Evolutionary conservation across 331 rosid species (phyloP), one percentile per base, ranked within the genome.

Genomic region (Malus hybrid): DNA sequence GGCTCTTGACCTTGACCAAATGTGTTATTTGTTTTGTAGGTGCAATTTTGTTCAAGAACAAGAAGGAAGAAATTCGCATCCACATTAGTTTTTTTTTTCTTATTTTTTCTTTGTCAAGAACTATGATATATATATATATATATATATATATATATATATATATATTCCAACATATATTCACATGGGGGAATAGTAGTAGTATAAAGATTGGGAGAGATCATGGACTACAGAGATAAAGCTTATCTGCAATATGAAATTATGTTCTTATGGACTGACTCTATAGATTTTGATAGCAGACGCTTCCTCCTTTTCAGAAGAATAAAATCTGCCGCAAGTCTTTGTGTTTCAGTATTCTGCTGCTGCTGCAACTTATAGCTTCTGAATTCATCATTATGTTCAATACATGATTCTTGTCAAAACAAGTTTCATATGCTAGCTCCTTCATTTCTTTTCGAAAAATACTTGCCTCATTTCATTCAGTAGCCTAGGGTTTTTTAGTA

Each of bases 271-370:
- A 80, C 80, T 48, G 2, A 2, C 64, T 48, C 29, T 8, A 62
- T 57, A 60, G 16, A 46, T 69, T 50, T 57, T 15, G 67, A 72
- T 36, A 55, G 27, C 39, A 39, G 65, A 61, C 79, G 48, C 28
- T 80, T 27, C 39, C 39, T 74, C 52, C 56, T 66, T 50, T 55
- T 42, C 14, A 34, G 63, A 52, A 44, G 70, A 63, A 74, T 74
- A 74, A 18, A 74, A 63, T 74, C 70, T 63, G 36, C 46, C 1
- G 54, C 63, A 2, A 32, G 57, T 68, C 34, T 39, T 22, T 39
- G 44, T 42, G 42, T 34, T 34, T 34, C 29, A 66, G 72, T 42
- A 3, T 29, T 2, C 19, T 31, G 42, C 67, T 24, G 44, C 44
- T 39, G 20, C 57, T 16, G 57, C 68, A 27, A 3, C 68, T 46